These are phyloP conservation scores for Dicorynia guianensis DNA, from an alignment of 306 rosid species.

Conservation along the genomic window DNA sequence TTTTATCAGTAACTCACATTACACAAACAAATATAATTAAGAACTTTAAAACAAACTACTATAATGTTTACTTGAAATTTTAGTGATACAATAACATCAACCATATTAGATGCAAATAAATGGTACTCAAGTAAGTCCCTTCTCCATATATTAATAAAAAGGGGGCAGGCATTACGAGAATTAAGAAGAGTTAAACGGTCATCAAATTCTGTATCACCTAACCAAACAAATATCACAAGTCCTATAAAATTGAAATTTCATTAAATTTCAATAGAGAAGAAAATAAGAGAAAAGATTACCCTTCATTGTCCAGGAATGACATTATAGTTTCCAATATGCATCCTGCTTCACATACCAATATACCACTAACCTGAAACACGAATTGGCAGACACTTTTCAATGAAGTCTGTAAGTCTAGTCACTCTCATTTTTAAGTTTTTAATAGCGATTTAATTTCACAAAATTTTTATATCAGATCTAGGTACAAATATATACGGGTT, in stretches of 20 bases:
- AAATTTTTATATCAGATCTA: slow-evolving; percentile 25
- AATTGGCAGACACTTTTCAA: slow-evolving; percentile 43
- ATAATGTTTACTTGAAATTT: neutral
- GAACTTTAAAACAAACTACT: neutral
- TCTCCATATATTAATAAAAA: neutral
- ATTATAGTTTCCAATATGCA: slow-evolving; percentile 92
- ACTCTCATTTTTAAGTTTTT: slow-evolving; percentile 20
- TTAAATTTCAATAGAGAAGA: neutral
- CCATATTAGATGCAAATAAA: neutral
- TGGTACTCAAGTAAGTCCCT: neutral
- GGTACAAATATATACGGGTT: neutral
- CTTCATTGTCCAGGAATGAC: slow-evolving; percentile 80
- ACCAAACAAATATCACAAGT: slow-evolving; percentile 5
- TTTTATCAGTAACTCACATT: neutral
- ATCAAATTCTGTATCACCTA: neutral
- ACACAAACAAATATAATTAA: neutral
- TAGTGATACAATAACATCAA: neutral
- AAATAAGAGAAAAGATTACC: slow-evolving; percentile 60
- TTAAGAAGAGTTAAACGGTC: neutral
- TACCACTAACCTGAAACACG: slow-evolving; percentile 86
- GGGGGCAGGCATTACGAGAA: neutral
- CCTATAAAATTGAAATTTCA: neutral
- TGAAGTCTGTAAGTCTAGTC: slow-evolving; percentile 14
- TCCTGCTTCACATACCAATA: slow-evolving; percentile 96
- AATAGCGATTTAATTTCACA: slow-evolving; percentile 14